These are phyloP conservation scores for Globisporangium rhizosaccharum DNA, from an alignment of 352 stramenopile species.

Conservation along the genomic window DNA sequence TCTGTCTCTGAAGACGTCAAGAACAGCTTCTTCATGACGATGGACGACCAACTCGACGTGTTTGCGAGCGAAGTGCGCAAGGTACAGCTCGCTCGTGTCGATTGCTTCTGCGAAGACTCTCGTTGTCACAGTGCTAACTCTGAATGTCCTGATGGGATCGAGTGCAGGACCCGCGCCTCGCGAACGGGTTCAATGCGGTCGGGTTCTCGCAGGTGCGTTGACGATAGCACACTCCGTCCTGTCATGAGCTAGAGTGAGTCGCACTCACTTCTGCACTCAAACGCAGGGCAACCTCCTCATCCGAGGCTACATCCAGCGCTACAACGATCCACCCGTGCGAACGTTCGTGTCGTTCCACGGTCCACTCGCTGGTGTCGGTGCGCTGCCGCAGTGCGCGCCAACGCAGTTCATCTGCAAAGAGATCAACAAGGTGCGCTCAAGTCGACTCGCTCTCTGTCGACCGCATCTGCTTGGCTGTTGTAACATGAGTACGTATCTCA, in stretches of 20 bases:
- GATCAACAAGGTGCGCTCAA: constrained; percentile 49
- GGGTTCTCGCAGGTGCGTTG: constrained; percentile 86
- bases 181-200: constrained; percentile 89
- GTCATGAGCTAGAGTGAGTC: neutral
- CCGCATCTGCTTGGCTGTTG: too few species aligned
- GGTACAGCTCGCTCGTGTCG: constrained; percentile 21
- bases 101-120: neutral
- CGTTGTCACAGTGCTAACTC: neutral
- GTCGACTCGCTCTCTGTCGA: neutral
- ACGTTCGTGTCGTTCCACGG: constrained; percentile 92
- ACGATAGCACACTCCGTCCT: too few species aligned
- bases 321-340: constrained; percentile 89
- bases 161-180: constrained; percentile 69
- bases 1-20: constrained; percentile 80
- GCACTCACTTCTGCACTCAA: neutral
- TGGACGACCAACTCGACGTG: constrained; percentile 87
- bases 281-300: constrained; percentile 88
- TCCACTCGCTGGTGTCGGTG: constrained; percentile 86
- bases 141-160: neutral
- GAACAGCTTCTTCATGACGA: constrained; percentile 93
- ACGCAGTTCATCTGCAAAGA: constrained; percentile 82
- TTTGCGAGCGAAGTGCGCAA: constrained; percentile 83
- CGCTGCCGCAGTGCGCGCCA: constrained; percentile 85
- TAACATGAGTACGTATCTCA: too few species aligned
- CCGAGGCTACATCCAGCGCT: constrained; percentile 91